phyloP scores from a whole-genome alignment of 2,329 filamentous ascomycete genomes.

The Penicillium crustosum region DNA sequence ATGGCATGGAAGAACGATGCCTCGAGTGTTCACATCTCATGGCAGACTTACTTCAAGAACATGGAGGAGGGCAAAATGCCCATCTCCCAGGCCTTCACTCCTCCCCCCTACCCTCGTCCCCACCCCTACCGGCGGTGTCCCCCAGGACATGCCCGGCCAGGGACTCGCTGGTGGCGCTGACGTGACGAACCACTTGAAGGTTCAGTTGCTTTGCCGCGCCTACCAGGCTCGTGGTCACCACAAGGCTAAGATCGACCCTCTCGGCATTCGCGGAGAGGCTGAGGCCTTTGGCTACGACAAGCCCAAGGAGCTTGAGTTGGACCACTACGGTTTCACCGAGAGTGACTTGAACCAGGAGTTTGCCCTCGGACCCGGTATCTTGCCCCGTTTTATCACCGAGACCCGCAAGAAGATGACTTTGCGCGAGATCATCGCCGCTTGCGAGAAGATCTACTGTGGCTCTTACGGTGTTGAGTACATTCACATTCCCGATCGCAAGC shows the following conservation, averaged over 20 bases:
- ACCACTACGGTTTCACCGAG: constrained; percentile 93
- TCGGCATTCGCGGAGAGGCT: constrained; percentile 85
- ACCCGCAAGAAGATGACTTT: constrained; percentile 93
- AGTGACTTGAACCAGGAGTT: constrained; percentile 92
- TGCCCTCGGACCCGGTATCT: constrained; percentile 85
- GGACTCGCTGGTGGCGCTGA: constrained; percentile 72
- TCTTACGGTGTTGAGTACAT: constrained; percentile 99
- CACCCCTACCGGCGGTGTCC: constrained; percentile 73
- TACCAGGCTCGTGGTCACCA: constrained; percentile 98
- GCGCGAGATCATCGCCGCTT: constrained; percentile 87
- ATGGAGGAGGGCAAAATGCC: constrained; percentile 99
- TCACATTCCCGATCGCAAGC: constrained; percentile 94
- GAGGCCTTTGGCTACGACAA: constrained; percentile 81
- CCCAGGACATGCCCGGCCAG: constrained; percentile 68
- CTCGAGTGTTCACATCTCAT: constrained; percentile 91
- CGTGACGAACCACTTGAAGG: constrained; percentile 94
- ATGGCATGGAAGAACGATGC: constrained; percentile 95
- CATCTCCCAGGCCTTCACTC: constrained; percentile 93
- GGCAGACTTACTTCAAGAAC: constrained; percentile 99
- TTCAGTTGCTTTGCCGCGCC: constrained; percentile 92
- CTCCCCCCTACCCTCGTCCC: constrained; percentile 91
- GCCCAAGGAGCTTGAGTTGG: constrained; percentile 88
- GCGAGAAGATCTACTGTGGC: constrained; percentile 94
- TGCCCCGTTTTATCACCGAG: constrained; percentile 89
- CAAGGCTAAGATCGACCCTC: constrained; percentile 95